These are phyloP conservation scores for Puccinia hordei DNA, from an alignment of 1,284 basidiomycete species.

Conservation along the genomic window DNA sequence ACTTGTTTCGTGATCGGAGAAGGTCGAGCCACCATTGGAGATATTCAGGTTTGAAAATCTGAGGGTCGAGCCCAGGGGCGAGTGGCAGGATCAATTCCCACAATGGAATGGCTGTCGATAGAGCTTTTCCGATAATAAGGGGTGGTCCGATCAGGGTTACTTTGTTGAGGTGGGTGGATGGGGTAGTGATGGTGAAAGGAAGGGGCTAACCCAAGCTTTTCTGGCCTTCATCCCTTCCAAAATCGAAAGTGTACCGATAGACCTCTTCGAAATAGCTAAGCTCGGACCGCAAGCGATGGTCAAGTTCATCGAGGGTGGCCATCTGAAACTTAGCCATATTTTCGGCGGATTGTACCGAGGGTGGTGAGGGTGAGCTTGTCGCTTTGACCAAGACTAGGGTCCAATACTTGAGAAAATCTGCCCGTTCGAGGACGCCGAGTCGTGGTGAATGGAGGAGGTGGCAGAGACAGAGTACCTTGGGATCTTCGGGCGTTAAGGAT, in stretches of 20 bases:
- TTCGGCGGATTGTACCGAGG: background rate
- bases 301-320: slow-evolving; percentile 25
- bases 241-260: slow-evolving; percentile 50
- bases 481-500: slow-evolving; percentile 42
- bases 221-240: slow-evolving; percentile 50
- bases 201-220: slow-evolving; percentile 45
- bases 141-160: background rate
- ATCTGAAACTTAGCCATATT: slow-evolving; percentile 35
- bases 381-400: slow-evolving; percentile 9
- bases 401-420: slow-evolving; percentile 25
- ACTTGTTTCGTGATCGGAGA: slow-evolving; percentile 40
- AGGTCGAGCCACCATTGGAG: slow-evolving; percentile 49
- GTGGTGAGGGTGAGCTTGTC: too few species aligned
- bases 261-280: slow-evolving; percentile 43
- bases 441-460: slow-evolving; percentile 38
- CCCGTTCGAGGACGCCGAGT: slow-evolving; percentile 36
- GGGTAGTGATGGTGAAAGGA: background rate
- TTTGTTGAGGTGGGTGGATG: background rate
- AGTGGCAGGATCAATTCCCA: slow-evolving; percentile 46
- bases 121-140: background rate
- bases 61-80: slow-evolving; percentile 14
- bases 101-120: slow-evolving; percentile 43
- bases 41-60: slow-evolving; percentile 32
- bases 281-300: slow-evolving; percentile 25
- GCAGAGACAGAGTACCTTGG: slow-evolving; percentile 44